Base-by-base conservation (phyloP, 192 early-diverging fungal genomes). In the Cetraspora pellucida region DNA sequence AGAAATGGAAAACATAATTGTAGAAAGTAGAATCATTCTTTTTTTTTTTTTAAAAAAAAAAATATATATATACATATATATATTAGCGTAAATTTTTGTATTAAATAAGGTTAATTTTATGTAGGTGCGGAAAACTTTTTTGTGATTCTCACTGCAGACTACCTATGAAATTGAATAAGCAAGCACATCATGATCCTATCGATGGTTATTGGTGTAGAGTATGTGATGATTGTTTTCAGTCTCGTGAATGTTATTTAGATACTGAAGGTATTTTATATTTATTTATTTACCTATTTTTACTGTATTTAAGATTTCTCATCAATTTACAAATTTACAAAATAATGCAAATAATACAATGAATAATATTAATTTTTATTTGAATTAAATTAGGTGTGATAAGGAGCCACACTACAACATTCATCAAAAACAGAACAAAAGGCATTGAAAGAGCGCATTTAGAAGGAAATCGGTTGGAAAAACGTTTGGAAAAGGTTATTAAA, bases 391-490 rank as follows among this genome's bases (percentile, higher is more conserved):
- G 89, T 8, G 79, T 78, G 13, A 80, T 81, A 17, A 85, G 89
- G 19, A 85, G 69, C 45, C 76, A 81, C 55, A 91, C 91, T 9
- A 75, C 84, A 4, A 71, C 77, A 8, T 91, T 92, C 77, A 73
- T 80, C 30, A 83, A 83, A 49, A 69, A 80, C 72, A 81, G 91
- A 61, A 77, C 74, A 44, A 84, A 82, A 61, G 86, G 87, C 13
- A 84, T 88, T 4, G 89, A 88, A 43, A 80, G 81, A 16, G 86
- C 89, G 10, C 88, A 89, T 63, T 78, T 94, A 45, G 93, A 92
- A 68, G 86, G 87, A 5, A 94, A 92, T 74, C 83, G 91, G 46
- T 80, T 92, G 4, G 92, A 93, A 76, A 90, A 91, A 77, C 85
- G 93, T 3, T 77, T 94, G 31, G 93, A 94, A 82, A 89, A 90